phyloP scores from a whole-genome alignment of 2,329 filamentous ascomycete genomes.

The Aspergillus awamori region DNA sequence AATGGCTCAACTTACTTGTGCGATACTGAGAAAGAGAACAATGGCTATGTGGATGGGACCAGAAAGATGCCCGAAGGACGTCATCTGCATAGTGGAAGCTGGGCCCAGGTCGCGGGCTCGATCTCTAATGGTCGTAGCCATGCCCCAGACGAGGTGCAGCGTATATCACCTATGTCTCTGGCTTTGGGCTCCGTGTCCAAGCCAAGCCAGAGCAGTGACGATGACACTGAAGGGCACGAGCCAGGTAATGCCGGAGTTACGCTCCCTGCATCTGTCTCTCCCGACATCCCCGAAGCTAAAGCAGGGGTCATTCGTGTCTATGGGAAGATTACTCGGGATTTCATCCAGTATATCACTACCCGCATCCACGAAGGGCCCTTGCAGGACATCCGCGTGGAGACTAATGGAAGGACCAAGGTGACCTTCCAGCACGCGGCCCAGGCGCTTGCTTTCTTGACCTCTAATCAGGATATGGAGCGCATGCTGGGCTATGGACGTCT shows the following conservation, averaged over 20 bases:
- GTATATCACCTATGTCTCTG: conserved; percentile 20
- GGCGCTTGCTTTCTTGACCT: conserved; percentile 38
- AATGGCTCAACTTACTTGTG: conserved; percentile 16
- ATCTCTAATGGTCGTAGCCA: conserved; percentile 6
- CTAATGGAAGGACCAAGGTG: conserved; percentile 36
- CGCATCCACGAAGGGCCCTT: conserved; percentile 45
- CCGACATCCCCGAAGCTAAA: conserved; percentile 29
- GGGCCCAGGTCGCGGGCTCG: conserved; percentile 25
- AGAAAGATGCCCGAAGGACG: conserved; percentile 12
- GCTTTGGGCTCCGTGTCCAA: conserved; percentile 21
- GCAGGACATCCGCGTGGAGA: conserved; percentile 40
- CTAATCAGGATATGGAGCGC: conserved; percentile 32
- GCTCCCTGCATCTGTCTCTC: conserved; percentile 10
- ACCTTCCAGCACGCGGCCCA: conserved; percentile 43
- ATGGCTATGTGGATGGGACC: conserved; percentile 5
- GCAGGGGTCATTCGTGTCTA: conserved; percentile 33
- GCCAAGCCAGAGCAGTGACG: conserved; percentile 21
- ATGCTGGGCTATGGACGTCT: conserved; percentile 37
- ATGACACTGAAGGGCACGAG: conserved; percentile 4
- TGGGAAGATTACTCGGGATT: conserved; percentile 27
- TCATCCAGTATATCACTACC: conserved; percentile 36
- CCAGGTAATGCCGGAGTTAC: conserved; percentile 5
- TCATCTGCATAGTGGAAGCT: conserved; percentile 21
- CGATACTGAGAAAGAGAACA: conserved; percentile 18
- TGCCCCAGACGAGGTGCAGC: conserved; percentile 17